Percentiles rank a stretch among this genome's conserved stretches.
phyloP scores from a whole-genome alignment of 352 stramenopile species.

The Albugo laibachii region DNA sequence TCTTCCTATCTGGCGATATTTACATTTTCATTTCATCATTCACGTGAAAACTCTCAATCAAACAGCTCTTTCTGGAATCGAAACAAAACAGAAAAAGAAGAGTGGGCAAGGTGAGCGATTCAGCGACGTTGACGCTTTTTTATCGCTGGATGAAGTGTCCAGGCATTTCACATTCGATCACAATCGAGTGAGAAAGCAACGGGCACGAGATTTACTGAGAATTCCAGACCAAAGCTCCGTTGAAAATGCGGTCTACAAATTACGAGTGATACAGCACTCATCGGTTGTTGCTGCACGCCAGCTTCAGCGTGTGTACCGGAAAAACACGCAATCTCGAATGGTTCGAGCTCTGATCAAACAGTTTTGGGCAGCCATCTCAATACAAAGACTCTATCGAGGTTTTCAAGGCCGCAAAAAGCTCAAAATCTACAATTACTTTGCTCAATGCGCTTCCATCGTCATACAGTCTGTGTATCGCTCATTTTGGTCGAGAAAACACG shows the following conservation, averaged over 20 bases:
- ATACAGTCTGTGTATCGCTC: conserved; percentile 52
- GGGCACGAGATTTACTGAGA: conserved; percentile 8
- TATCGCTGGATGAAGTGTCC: too few relatives aligned
- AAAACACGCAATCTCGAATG: conserved; percentile 22
- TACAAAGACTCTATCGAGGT: conserved; percentile 41
- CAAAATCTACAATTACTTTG: conserved; percentile 23
- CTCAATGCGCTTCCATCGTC: conserved; percentile 27
- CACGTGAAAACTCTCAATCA: conserved; percentile 24
- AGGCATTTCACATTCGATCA: too few relatives aligned
- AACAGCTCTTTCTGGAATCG: not conserved
- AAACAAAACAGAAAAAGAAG: too few relatives aligned
- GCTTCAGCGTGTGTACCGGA: conserved; percentile 28
- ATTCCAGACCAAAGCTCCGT: conserved; percentile 28
- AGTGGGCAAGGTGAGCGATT: too few relatives aligned
- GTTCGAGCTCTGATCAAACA: conserved; percentile 19
- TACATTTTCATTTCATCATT: conserved; percentile 21
- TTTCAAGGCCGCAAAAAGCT: conserved; percentile 16
- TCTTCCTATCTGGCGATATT: conserved; percentile 20
- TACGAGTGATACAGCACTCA: conserved; percentile 14
- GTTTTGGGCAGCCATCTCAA: conserved; percentile 20
- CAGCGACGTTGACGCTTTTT: too few relatives aligned
- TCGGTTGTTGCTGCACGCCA: conserved; percentile 20
- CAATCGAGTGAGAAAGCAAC: too few relatives aligned
- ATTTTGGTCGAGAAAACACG: conserved; percentile 19
- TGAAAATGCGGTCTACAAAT: conserved; percentile 2